A percentile compares a stretch with the other conserved stretches of the same genome.
These are phyloP conservation scores for Diplodia corticola DNA, from an alignment of 2,329 filamentous ascomycete species.

Conservation along the genomic window DNA sequence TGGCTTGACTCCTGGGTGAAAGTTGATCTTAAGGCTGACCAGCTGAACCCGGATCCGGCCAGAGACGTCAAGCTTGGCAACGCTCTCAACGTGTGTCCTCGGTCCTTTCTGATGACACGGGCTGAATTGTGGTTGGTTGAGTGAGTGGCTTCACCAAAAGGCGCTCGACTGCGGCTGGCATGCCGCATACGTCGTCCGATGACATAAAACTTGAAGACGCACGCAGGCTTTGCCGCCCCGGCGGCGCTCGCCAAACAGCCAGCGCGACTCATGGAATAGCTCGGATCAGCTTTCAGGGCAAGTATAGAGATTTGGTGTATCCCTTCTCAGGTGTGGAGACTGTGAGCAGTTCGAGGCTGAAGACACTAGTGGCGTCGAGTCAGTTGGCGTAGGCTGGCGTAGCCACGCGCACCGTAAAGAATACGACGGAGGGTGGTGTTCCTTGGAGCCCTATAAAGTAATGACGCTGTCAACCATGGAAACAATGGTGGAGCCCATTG, in stretches of 20 bases:
- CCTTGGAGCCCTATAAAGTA: neutral
- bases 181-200: slow-evolving; percentile 8
- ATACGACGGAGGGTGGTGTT: neutral
- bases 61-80: slow-evolving; percentile 5
- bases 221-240: neutral
- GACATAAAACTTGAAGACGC: neutral
- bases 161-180: neutral
- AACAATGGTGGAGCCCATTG: neutral
- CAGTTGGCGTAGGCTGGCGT: neutral
- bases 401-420: neutral
- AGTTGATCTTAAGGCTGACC: neutral
- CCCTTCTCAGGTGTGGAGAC: neutral
- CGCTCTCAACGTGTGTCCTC: neutral
- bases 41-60: neutral
- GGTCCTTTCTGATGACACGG: neutral
- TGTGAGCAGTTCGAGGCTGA: neutral
- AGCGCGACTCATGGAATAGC: neutral
- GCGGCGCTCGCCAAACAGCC: neutral
- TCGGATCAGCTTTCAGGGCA: neutral
- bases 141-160: neutral
- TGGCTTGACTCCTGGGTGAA: neutral
- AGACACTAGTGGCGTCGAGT: neutral
- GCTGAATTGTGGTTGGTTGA: neutral
- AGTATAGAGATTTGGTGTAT: neutral
- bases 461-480: slow-evolving; percentile 2